Evolutionary conservation across 2,329 filamentous ascomycete species (phyloP), one percentile per base, ranked within the genome.

Genomic region (Scedosporium boydii): DNA sequence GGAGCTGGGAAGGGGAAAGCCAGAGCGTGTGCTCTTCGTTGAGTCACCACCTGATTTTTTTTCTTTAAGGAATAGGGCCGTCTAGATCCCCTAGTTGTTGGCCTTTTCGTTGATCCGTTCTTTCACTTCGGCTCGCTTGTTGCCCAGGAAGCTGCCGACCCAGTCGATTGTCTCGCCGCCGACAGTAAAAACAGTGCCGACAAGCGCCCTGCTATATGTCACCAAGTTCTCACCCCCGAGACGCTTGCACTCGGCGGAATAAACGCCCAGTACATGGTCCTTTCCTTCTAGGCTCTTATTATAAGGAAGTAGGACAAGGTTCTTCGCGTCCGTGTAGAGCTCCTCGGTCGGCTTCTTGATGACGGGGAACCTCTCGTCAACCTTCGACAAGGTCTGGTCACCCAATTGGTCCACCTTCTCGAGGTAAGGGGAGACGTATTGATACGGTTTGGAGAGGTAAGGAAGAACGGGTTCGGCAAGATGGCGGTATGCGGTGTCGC

Each of bases 371-470:
- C 79, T 83, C 73, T 84, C 77, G 67, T 93, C 90, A 68, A 93
- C 78, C 70, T 82, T 85, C 69, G 75, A 78, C 66, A 93, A 80
- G n/a, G 87, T 84, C 72, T 84, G 80, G 75, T 91, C 87, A 67
- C 88, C 89, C 60, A 96, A 77, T 64, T 84, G 77, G 73, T 98
- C 95, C 70, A 87, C 93, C 74, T 87, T 91, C 73, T 85, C 80
- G 67, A 96, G 83, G 76, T 97, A 97, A 0, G 93, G 93, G 60
- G 87, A 87, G 66, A 96, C 83, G 73, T 90, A 95, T 71, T 84
- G 82, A 78, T 91, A 93, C 42, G 93, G 92, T 69, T 84, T 89
- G 69, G 86, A 76, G 69, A 97, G 79, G 76, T 91, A 91, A 29
- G 90, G 89, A 62, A 93, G 77, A 66, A 96, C 77, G 21, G 92